Base-by-base conservation (phyloP, 2,329 filamentous ascomycete species). In the Ceratocystiopsis sp. region DNA sequence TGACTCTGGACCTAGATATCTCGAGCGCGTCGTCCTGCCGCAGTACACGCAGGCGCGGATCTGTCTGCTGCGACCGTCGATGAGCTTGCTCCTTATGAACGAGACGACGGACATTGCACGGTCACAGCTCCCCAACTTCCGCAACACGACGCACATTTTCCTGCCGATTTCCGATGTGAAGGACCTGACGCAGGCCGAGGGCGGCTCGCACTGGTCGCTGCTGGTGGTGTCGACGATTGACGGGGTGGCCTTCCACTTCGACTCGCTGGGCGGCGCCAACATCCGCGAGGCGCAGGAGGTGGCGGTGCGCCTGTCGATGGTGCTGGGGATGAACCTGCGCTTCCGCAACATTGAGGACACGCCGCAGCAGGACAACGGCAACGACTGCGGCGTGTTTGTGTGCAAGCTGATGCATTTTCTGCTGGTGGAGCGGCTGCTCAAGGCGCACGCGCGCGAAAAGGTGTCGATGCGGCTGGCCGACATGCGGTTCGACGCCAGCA, bases 361-460 rank as follows among this genome's bases (percentile, higher is more conserved):
- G 11, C 91, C 91, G 0, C 82, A 93, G 54, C 91, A 98, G 59
- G 80, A 87, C 52, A 96, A 96, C 52, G 78, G 82, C 21, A 89
- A 75, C 56, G 91, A 98, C 61, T 98, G 91, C 53, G 91, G 91
- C 16, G 84, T 98, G 1, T 96, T 87, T 59, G 91, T 98, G 3
- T 96, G 91, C 59, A 73, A 96, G 50, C 72, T 89, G 48, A 98
- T 98, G 87, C 78, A 86, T 40, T 83, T 95, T 61, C 64, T 98
- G n/a, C 70, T 98, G 16, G 68, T 95, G 41, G 87, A 86, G 61
- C 70, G 84, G 45, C 67, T 98, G 19, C 65, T 98, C 45, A 75
- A 72, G 51, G 85, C 84, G 10, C 81, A 85, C 55, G 78, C 82
- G 3, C 74, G 75, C 48, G 78, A 89, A 59, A 94, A 93, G 63